Conservation (phyloP, 768 basidiomycete genomes). For the Lenzites betulinus region DNA sequence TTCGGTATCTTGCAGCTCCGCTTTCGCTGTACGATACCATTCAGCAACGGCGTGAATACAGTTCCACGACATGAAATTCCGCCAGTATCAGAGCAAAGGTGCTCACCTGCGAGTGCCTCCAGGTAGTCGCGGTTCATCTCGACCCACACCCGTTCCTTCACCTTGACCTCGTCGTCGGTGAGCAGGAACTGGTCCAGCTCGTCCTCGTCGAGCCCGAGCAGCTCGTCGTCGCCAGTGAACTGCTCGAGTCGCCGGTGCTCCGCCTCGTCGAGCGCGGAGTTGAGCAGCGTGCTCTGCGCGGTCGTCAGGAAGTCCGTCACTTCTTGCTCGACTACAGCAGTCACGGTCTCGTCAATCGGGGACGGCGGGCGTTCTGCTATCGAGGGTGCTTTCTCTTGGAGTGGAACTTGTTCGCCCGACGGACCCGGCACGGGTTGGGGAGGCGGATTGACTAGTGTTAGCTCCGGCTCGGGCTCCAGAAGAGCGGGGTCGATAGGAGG, state of each 20-base stretch:
- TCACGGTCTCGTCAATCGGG: conserved; percentile 60
- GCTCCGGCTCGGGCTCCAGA: conserved; percentile 30
- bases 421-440: not conserved
- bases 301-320: conserved; percentile 67
- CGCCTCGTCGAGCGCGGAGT: conserved; percentile 65
- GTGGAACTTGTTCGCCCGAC: not conserved
- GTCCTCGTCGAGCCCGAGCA: conserved; percentile 84
- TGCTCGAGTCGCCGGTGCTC: conserved; percentile 62
- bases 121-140: conserved; percentile 91
- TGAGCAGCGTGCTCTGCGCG: conserved; percentile 58
- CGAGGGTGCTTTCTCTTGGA: conserved; percentile 10
- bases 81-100: not conserved
- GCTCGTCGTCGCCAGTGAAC: conserved; percentile 52
- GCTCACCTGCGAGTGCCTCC: conserved; percentile 80
- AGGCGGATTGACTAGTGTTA: conserved; percentile 8
- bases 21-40: conserved; percentile 62
- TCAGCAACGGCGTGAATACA: conserved; percentile 41
- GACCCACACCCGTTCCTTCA: conserved; percentile 93
- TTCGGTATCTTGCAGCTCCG: conserved; percentile 47
- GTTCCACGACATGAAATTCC: not conserved
- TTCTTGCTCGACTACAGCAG: conserved; percentile 66
- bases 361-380: conserved; percentile 25
- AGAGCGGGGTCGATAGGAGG: conserved; percentile 62
- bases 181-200: conserved; percentile 83
- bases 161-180: conserved; percentile 75